phyloP scores from a whole-genome alignment of 345 rosid species.

The Moringa oleifera region DNA sequence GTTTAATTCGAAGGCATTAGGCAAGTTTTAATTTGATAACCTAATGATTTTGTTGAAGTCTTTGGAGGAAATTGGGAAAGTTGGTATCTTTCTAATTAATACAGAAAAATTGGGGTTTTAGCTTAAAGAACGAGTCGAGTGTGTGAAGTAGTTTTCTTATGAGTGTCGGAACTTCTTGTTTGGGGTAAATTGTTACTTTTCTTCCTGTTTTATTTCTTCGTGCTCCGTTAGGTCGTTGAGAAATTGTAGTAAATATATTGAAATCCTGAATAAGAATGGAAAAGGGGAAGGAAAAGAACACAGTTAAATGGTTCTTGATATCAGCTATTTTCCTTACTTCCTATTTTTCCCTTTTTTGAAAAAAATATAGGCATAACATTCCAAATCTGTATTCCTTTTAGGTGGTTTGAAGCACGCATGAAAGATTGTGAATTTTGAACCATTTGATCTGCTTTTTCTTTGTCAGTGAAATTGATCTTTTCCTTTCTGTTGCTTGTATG shows the following conservation, averaged over 20 bases:
- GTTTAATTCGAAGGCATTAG: no score
- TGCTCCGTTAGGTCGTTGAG: background rate
- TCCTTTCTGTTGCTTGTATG: conserved; percentile 4
- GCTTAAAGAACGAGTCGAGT: background rate
- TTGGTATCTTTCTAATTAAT: no score
- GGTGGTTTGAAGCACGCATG: background rate
- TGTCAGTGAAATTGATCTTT: background rate
- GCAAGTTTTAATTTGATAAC: no score
- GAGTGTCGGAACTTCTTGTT: no score
- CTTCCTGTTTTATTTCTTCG: background rate
- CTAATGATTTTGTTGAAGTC: no score
- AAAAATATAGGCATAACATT: background rate
- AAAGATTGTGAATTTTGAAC: background rate
- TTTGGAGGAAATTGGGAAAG: no score
- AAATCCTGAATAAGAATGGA: background rate
- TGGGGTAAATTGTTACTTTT: background rate
- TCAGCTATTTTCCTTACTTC: background rate
- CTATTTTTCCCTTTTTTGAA: background rate
- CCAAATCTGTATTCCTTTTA: background rate
- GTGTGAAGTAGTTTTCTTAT: background rate
- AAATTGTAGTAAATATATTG: background rate
- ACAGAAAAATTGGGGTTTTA: background rate
- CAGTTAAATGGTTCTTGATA: no score
- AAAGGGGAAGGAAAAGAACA: no score
- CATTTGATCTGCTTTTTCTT: background rate